Base-by-base conservation (phyloP, 176 grass and related monocot genomes). In the Carex cristatella region DNA sequence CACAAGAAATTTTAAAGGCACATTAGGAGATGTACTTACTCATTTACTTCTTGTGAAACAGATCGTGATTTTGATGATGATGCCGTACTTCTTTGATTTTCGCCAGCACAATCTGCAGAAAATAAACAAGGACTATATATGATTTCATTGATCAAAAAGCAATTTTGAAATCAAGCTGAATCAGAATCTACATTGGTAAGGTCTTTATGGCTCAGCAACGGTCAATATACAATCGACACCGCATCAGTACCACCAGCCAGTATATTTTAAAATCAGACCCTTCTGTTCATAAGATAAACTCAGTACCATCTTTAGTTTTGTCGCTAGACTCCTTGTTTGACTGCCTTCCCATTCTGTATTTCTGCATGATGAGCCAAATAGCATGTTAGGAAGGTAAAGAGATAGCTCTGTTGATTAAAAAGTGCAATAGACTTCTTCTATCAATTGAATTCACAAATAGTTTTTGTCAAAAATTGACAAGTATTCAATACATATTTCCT, bases 21-120 rank as follows among this genome's bases (percentile, higher is more conserved):
- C 15, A 83, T 53, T 55, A 54, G 27, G 46, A 64, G 61, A 55
- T 83, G 61, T 19, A 58, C 61, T 65, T 64, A 83, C 86, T 87
- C 66, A 82, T 82, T 87, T n/a, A 83, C 69, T 61, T 83, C 86
- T 87, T 87, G 54, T 14, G 86, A 80, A 58, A 83, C 68, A 62
- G 65, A 48, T 87, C 68, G 79, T 5, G 66, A 83, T 87, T 80
- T 64, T 62, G 79, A 81, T 58, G 44, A 82, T 87, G 86, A 72
- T 60, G 79, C 35, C 14, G 66, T 71, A 74, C 61, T 87, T 75
- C 79, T 53, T 33, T 83, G 86, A 27, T 49, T 83, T 53, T 83
- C 79, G 12, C 56, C 65, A 63, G 68, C 55, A 63, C 66, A 64
- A 72, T 80, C 65, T 74, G 64, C 77, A 81, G 19, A 69, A 82